These are phyloP conservation scores for Vicia villosa DNA, from an alignment of 306 rosid genomes.

Conservation along the genomic window DNA sequence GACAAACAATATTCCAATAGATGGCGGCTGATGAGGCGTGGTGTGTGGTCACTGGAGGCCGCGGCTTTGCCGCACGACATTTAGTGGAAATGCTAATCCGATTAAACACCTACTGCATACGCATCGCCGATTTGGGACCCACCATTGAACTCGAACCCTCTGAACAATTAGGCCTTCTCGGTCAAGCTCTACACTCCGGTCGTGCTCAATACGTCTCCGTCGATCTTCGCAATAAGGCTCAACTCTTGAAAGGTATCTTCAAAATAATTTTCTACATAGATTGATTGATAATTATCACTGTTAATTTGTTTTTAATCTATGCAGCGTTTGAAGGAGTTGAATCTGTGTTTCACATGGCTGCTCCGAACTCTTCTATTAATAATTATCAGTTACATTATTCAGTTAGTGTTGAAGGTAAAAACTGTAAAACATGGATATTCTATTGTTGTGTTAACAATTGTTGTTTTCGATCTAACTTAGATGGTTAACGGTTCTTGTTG, in stretches of 20 bases:
- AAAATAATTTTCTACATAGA: not conserved
- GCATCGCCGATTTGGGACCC: slow-evolving; percentile 79
- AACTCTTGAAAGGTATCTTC: slow-evolving; percentile 59
- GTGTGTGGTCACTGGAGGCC: slow-evolving; percentile 94
- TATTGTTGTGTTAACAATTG: not conserved
- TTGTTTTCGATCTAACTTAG: not conserved
- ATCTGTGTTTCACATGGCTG: slow-evolving; percentile 97
- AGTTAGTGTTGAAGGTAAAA: slow-evolving; percentile 84
- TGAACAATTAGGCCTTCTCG: slow-evolving; percentile 68
- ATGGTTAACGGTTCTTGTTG: not conserved
- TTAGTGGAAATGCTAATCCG: slow-evolving; percentile 75
- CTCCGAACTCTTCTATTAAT: slow-evolving; percentile 90
- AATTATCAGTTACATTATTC: slow-evolving; percentile 76
- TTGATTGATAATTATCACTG: not conserved
- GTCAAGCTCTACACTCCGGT: slow-evolving; percentile 69
- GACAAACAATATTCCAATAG: no score
- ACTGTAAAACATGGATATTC: not conserved
- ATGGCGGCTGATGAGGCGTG: slow-evolving; percentile 64
- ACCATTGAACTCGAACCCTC: slow-evolving; percentile 61
- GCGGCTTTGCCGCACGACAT: slow-evolving; percentile 97
- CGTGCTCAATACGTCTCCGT: slow-evolving; percentile 66
- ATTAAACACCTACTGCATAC: slow-evolving; percentile 50
- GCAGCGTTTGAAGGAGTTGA: slow-evolving; percentile 84
- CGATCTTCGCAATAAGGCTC: slow-evolving; percentile 82
- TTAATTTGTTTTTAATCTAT: not conserved